Evolutionary conservation across 2,329 filamentous ascomycete species (phyloP).

Genomic region (Chlorencoelia australis): DNA sequence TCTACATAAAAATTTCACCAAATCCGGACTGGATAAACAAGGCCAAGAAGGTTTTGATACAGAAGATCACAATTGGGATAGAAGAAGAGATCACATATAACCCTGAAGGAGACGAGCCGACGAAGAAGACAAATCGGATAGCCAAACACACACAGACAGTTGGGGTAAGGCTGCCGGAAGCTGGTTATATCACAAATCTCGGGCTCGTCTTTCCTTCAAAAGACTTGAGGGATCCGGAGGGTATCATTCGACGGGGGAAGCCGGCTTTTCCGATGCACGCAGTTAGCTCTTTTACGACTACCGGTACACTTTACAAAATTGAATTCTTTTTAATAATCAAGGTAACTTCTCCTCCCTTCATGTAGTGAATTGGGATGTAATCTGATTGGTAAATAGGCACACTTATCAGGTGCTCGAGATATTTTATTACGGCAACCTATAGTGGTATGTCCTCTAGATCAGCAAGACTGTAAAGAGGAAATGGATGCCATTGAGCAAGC

Average conservation of each 20-base stretch:
- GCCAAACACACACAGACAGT: constrained; percentile 75
- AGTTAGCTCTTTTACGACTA: constrained; percentile 85
- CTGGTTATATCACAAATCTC: constrained; percentile 86
- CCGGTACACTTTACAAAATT: constrained; percentile 92
- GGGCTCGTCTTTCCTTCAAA: constrained; percentile 85
- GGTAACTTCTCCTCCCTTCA: constrained; percentile 39
- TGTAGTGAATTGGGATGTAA: too few relatives aligned
- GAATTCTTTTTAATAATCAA: constrained; percentile 95
- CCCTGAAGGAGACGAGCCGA: constrained; percentile 90
- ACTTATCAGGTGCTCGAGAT: constrained; percentile 78
- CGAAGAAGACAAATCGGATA: constrained; percentile 78
- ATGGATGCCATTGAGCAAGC: constrained; percentile 98
- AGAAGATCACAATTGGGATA: constrained; percentile 86
- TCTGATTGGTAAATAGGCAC: constrained; percentile 48
- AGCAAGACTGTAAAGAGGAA: constrained; percentile 92
- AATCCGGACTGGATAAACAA: constrained; percentile 89
- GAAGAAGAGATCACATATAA: constrained; percentile 99
- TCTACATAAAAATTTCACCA: constrained; percentile 88
- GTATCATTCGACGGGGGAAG: constrained; percentile 75
- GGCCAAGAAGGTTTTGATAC: constrained; percentile 83
- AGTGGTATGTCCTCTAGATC: constrained; percentile 89
- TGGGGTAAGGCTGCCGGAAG: constrained; percentile 76
- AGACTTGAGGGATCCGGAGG: constrained; percentile 77
- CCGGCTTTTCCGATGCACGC: constrained; percentile 83
- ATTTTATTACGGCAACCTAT: constrained; percentile 86